phyloP scores from a whole-genome alignment of 2,329 filamentous ascomycete species.

The Ophiosphaerella korrae region DNA sequence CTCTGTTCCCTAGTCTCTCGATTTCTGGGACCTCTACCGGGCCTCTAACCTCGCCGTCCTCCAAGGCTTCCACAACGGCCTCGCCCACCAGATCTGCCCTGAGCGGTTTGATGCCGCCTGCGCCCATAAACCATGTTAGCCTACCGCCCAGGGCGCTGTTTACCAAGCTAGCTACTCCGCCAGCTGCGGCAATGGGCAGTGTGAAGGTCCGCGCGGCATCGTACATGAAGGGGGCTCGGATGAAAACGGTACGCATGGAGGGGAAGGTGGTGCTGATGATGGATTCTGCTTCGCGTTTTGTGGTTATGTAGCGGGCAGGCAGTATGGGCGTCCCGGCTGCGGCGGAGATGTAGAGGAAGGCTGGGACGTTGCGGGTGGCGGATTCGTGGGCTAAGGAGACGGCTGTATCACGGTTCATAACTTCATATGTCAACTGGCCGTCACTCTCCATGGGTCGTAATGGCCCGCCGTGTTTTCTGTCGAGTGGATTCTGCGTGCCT shows the following conservation, averaged over 20 bases:
- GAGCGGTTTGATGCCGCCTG: slow-evolving; percentile 82
- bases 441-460: slow-evolving; percentile 70
- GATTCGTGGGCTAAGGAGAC: slow-evolving; percentile 82
- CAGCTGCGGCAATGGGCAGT: slow-evolving; percentile 79
- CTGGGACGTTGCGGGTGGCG: slow-evolving; percentile 64
- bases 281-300: slow-evolving; percentile 88
- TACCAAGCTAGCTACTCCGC: slow-evolving; percentile 74
- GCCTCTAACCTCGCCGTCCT: slow-evolving; percentile 73
- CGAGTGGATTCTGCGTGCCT: slow-evolving; percentile 71
- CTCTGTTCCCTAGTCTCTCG: slow-evolving; percentile 77
- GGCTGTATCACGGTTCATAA: slow-evolving; percentile 93
- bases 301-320: slow-evolving; percentile 83
- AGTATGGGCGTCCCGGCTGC: slow-evolving; percentile 84
- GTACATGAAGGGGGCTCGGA: slow-evolving; percentile 87
- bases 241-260: slow-evolving; percentile 76
- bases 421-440: slow-evolving; percentile 88
- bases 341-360: slow-evolving; percentile 89
- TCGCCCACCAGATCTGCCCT: slow-evolving; percentile 87
- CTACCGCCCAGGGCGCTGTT: slow-evolving; percentile 79
- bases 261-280: slow-evolving; percentile 75
- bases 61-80: slow-evolving; percentile 85
- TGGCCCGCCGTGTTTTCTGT: slow-evolving; percentile 61
- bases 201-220: slow-evolving; percentile 82
- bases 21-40: slow-evolving; percentile 80
- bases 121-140: slow-evolving; percentile 77